These are phyloP conservation scores for Pseudonitzschia delicatissima DNA, from an alignment of 108 stramenopile genomes.

Conservation along the genomic window DNA sequence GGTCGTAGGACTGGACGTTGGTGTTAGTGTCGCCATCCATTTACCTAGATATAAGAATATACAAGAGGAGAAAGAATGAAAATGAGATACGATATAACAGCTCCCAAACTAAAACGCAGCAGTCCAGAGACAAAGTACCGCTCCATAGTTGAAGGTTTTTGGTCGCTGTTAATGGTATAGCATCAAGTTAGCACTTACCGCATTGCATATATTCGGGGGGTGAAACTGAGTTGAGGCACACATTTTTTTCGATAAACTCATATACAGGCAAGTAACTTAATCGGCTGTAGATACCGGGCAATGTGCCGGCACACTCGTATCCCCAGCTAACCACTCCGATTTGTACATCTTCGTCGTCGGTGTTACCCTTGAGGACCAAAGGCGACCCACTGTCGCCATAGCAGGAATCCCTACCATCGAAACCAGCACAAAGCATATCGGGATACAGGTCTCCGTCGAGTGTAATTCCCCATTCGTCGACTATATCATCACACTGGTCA, in stretches of 20 bases:
- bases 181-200: not conserved
- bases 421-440: conserved; percentile 64
- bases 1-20: too few relatives aligned
- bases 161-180: too few relatives aligned
- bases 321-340: conserved; percentile 40
- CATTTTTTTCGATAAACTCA: conserved; percentile 20
- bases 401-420: conserved; percentile 36
- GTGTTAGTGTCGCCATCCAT: too few relatives aligned
- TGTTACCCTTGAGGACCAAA: conserved; percentile 26
- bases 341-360: conserved; percentile 30
- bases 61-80: too few relatives aligned
- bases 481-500: conserved; percentile 21
- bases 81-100: too few relatives aligned
- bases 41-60: too few relatives aligned
- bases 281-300: conserved; percentile 54
- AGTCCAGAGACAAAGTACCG: too few relatives aligned
- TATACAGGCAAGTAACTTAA: conserved; percentile 22
- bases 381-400: conserved; percentile 49
- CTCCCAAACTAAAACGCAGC: too few relatives aligned
- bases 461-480: conserved; percentile 7
- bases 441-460: conserved; percentile 11
- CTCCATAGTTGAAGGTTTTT: too few relatives aligned
- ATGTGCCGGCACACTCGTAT: conserved; percentile 33
- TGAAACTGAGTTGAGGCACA: conserved; percentile 30
- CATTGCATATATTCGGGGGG: conserved; percentile 37